Evolutionary conservation across 257 asterid species (phyloP).

Genomic region (Ajuga chamaepitys): DNA sequence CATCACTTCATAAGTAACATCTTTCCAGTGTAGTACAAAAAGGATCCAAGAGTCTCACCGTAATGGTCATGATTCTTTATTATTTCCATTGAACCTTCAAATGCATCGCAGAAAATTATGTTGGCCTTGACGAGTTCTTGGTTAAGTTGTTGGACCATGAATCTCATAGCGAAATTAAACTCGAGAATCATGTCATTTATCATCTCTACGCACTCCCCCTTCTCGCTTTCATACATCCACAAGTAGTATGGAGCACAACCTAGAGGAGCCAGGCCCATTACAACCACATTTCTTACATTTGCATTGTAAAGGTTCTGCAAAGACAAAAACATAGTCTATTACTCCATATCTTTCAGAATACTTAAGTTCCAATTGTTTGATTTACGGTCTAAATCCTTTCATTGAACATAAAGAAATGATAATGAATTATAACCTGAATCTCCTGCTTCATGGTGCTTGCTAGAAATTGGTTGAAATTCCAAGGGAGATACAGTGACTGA

Average conservation of each 20-base stretch:
- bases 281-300: constrained; percentile 69
- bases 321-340: constrained; percentile 13
- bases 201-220: constrained; percentile 54
- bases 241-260: constrained; percentile 88
- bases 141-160: constrained; percentile 59
- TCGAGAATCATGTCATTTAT: constrained; percentile 74
- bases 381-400: not conserved
- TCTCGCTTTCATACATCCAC: constrained; percentile 47
- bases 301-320: constrained; percentile 78
- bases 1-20: not conserved
- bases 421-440: constrained; percentile 48
- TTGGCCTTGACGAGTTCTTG: constrained; percentile 52
- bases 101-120: constrained; percentile 81
- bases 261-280: constrained; percentile 91
- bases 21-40: not conserved
- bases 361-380: not conserved
- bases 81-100: constrained; percentile 83
- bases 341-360: not conserved
- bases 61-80: constrained; percentile 53
- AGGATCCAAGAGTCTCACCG: constrained; percentile 43
- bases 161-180: constrained; percentile 74
- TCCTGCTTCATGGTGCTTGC: constrained; percentile 62
- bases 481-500: constrained; percentile 66
- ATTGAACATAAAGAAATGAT: not conserved
- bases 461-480: constrained; percentile 80